Base-by-base conservation (phyloP, 345 rosid species). In the Eucalyptus cloeziana region DNA sequence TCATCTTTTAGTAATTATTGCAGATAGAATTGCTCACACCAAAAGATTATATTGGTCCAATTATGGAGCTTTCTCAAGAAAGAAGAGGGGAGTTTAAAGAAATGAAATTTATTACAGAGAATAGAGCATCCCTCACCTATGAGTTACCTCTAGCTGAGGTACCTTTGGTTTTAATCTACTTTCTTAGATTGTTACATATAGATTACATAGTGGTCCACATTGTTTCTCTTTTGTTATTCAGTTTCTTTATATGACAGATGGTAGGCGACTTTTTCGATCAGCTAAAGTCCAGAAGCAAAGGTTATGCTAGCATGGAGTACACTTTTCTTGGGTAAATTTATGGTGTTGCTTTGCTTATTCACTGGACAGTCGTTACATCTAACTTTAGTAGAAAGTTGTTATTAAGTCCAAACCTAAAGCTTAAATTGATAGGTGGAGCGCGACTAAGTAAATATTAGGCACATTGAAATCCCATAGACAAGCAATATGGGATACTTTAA, bases 231-330 rank as follows among this genome's bases (percentile, higher is more conserved):
- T 45, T 58, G 92, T 91, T 51, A 33, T 67, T 87, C 24, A 67
- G 37, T 89, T 27, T 88, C 56, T 89, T 81, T 91, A 89, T 37
- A 87, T 90, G 90, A 79, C 94, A 98, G 99, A 98, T 98, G 99
- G 98, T 98, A 86, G 99, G 99, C 49, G 99, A 98, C 94, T 98
- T 98, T 93, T 98, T 96, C 91, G 99, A 98, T 89, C 99, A 96
- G 89, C 92, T 98, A 52, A 98, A 98, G 92, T 98, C 99, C 86
- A 95, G 96, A 92, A 95, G 97, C 91, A 98, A 97, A 92, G 99
- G 99, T 60, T 98, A 98, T 94, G 99, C 98, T 54, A 98, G 99
- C 96, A 96, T 98, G 99, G 99, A 98, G 90, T 98, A 98, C 91
- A 94, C 94, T 37, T 93, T 98, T 91, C 49, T 94, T 44, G 98